Evolutionary conservation across 805 yeast genomes (phyloP).

Genomic region (Cyberlindnera maritima): DNA sequence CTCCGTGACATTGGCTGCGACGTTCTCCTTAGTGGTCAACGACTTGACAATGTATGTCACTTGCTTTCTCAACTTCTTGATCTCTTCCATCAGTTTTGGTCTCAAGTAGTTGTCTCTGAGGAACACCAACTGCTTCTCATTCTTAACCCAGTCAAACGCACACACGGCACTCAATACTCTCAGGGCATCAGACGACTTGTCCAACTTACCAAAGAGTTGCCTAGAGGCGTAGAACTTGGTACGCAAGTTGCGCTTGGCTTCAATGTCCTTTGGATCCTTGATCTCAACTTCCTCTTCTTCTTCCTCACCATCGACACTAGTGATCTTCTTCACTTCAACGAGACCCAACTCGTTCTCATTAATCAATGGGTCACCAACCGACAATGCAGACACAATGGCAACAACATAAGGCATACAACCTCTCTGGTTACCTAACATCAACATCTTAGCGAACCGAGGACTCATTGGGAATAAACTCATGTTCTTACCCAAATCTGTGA

Average conservation of each 20-base stretch:
- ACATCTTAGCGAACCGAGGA: constrained; percentile 90
- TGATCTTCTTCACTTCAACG: constrained; percentile 16
- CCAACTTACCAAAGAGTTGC: constrained; percentile 62
- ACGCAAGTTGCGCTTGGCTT: constrained; percentile 39
- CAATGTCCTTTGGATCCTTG: constrained; percentile 36
- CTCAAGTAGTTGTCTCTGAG: constrained; percentile 64
- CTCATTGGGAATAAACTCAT: constrained; percentile 92
- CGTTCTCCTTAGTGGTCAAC: constrained; percentile 56
- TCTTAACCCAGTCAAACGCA: constrained; percentile 76
- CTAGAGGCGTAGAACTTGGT: constrained; percentile 57
- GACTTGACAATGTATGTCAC: constrained; percentile 69
- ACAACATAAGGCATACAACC: constrained; percentile 85
- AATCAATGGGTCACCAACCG: constrained; percentile 91
- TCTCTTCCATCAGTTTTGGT: constrained; percentile 82
- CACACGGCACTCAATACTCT: constrained; percentile 77
- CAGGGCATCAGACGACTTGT: constrained; percentile 72
- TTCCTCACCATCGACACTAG: constrained; percentile 29
- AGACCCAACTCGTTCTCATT: constrained; percentile 73
- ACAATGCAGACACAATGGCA: constrained; percentile 85
- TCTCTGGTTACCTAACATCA: constrained; percentile 82
- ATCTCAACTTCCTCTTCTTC: constrained; percentile 30
- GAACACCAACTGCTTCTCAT: constrained; percentile 44
- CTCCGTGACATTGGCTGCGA: constrained; percentile 46
- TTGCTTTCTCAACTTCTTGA: constrained; percentile 75
- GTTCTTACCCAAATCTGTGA: constrained; percentile 77